Evolutionary conservation across 257 asterid species (phyloP), one percentile per base, ranked within the genome.

Genomic region (Capsicum rhomboideum): DNA sequence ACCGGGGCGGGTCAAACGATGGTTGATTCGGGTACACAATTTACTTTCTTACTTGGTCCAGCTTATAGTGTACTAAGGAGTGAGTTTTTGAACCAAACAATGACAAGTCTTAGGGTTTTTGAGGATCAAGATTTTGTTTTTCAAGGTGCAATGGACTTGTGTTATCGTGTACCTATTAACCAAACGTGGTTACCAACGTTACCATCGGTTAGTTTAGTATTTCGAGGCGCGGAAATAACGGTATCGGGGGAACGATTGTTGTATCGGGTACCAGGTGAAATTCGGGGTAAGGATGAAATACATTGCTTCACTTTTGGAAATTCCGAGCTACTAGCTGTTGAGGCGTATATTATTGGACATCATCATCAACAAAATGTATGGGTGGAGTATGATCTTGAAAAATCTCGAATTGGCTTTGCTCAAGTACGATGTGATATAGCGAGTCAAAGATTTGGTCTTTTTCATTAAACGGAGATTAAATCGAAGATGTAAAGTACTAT

Each of bases 1-100:
- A 94, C 98, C 10, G 98, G 99, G 18, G 98, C 99, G 87, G 99
- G 99, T 74, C 99, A 96, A 54, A 94, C 98, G 82, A 94, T 96
- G 97, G 97, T 94, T 6, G 99, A 96, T 82, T 96, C 98, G 28
- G 99, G 99, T 21, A 96, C 99, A 72, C 99, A 96, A 17, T 96
- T 94, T 82, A 96, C 97, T 2, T 96, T 94, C 91, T 95, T 96
- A 0, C 93, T 96, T n/a, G 98, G 97, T 1, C 91, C 94, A 16
- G 98, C 92, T 13, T 96, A 96, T 81, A 84, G 89, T 1, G 94
- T 90, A 0, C 16, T 96, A 79, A 89, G 87, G 63, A 88, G 84
- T 50, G 98, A 96, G 86, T 93, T 93, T 46, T 0, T 84, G 72
- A 87, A 77, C 71, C 99, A 91, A 71, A 91, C 98, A 5, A 63